These are phyloP conservation scores for Saccharomyces hybrid DNA, from an alignment of 1,139 yeast genomes.

Conservation along the genomic window DNA sequence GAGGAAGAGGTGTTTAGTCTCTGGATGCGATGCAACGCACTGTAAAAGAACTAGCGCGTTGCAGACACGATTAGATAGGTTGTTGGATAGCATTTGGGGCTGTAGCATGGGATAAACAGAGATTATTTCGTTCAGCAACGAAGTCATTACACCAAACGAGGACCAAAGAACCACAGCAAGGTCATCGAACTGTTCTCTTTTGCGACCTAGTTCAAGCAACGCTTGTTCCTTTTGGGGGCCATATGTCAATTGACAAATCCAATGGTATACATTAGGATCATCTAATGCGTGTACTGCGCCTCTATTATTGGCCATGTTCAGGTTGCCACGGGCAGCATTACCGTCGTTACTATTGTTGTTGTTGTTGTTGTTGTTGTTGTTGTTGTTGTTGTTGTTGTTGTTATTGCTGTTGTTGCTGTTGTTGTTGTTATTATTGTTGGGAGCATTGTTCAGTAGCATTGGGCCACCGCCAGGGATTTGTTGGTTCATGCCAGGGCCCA, in stretches of 20 bases:
- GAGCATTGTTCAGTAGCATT: background rate
- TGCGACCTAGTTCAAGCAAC: conserved; percentile 80
- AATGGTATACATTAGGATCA: conserved; percentile 79
- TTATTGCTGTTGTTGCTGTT: background rate
- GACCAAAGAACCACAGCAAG: conserved; percentile 91
- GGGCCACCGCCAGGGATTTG: background rate
- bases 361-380: conserved; percentile 21
- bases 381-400: conserved; percentile 11
- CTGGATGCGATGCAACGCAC: conserved; percentile 93
- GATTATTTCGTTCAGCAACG: conserved; percentile 79
- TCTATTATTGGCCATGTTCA: conserved; percentile 1
- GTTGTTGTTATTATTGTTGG: background rate
- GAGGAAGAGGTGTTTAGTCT: conserved; percentile 74
- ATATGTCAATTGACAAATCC: conserved; percentile 83
- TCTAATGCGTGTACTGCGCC: conserved; percentile 49
- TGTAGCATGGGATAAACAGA: conserved; percentile 82
- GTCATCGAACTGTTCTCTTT: conserved; percentile 90
- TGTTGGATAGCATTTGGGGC: conserved; percentile 79
- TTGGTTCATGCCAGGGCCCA: conserved; percentile 1
- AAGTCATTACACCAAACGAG: conserved; percentile 93
- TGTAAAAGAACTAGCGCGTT: conserved; percentile 90
- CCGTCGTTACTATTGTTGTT: conserved; percentile 3
- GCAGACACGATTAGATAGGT: conserved; percentile 89
- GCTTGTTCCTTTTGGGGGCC: conserved; percentile 93
- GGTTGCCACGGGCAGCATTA: conserved; percentile 13